Conservation (phyloP, 495 filamentous ascomycete genomes). For the Aspergillus ostianus region DNA sequence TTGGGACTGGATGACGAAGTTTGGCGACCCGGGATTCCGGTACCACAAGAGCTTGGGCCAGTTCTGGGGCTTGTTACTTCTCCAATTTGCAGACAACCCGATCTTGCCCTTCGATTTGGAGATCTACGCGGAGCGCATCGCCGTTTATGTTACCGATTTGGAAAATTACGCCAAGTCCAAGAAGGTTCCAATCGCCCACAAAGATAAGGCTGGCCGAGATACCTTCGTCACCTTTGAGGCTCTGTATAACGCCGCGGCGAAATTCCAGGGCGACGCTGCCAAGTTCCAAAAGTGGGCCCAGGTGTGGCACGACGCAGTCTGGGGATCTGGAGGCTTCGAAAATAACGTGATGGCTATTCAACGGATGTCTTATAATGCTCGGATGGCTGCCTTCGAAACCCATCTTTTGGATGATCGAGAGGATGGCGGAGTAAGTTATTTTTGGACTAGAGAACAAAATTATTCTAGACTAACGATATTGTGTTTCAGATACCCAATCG, state of each 20-base stretch:
- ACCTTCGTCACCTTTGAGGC: conserved; percentile 52
- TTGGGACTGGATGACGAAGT: conserved; percentile 77
- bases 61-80: conserved; percentile 75
- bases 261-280: conserved; percentile 57
- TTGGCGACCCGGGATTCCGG: conserved; percentile 76
- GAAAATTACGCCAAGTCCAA: conserved; percentile 61
- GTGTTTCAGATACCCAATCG: conserved; percentile 70
- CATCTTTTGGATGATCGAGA: conserved; percentile 71
- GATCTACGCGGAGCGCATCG: conserved; percentile 66
- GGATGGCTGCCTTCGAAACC: conserved; percentile 78
- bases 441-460: neutral
- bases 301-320: conserved; percentile 66
- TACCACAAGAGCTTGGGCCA: conserved; percentile 81
- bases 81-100: conserved; percentile 78
- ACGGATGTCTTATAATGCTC: conserved; percentile 64
- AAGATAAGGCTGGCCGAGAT: conserved; percentile 11
- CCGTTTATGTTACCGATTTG: conserved; percentile 62
- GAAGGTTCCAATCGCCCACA: conserved; percentile 41
- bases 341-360: conserved; percentile 59
- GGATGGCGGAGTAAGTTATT: conserved; percentile 62
- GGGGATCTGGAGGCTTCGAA: conserved; percentile 68
- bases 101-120: conserved; percentile 81
- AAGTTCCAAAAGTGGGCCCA: conserved; percentile 72
- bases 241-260: conserved; percentile 58
- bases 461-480: conserved; percentile 11